Percentiles rank a stretch among this genome's conserved stretches.
Conservation (phyloP, 202 grass and related monocot genomes). For the Elaeis oleifera region DNA sequence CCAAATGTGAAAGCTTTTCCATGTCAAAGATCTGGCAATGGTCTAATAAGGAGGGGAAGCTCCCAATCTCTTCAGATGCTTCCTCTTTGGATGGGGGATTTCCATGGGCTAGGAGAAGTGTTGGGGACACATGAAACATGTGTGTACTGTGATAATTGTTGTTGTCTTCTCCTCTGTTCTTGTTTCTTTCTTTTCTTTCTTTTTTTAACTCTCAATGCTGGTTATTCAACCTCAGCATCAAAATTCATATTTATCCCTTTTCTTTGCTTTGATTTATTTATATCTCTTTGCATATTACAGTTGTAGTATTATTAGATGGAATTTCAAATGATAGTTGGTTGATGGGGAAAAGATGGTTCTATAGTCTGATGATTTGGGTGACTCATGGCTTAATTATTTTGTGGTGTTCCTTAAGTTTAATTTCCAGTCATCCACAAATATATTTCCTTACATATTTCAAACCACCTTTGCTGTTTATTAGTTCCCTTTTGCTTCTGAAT, state of each 20-base stretch:
- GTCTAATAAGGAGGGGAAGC: constrained; percentile 23
- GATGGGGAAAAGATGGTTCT: too few relatives aligned
- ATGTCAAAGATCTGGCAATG: constrained; percentile 48
- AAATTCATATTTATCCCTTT: neutral
- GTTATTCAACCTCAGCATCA: neutral
- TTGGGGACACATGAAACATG: neutral
- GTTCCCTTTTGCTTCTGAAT: too few relatives aligned
- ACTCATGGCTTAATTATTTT: neutral
- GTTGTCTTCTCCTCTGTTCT: neutral
- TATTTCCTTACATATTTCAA: too few relatives aligned
- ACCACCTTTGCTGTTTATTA: too few relatives aligned
- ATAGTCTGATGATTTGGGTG: neutral
- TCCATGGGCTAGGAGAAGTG: neutral
- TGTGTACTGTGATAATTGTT: neutral
- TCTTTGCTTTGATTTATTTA: constrained; percentile 1
- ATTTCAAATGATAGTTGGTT: too few relatives aligned
- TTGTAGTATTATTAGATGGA: too few relatives aligned
- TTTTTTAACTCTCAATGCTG: neutral
- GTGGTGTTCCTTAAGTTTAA: neutral
- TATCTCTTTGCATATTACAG: neutral
- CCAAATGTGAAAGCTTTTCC: constrained; percentile 36
- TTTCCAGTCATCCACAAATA: too few relatives aligned
- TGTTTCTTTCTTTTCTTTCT: too few relatives aligned
- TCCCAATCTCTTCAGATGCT: constrained; percentile 13
- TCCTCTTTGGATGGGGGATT: neutral